phyloP scores from a whole-genome alignment of 169 alveolate species.

The Babesia bovis region DNA sequence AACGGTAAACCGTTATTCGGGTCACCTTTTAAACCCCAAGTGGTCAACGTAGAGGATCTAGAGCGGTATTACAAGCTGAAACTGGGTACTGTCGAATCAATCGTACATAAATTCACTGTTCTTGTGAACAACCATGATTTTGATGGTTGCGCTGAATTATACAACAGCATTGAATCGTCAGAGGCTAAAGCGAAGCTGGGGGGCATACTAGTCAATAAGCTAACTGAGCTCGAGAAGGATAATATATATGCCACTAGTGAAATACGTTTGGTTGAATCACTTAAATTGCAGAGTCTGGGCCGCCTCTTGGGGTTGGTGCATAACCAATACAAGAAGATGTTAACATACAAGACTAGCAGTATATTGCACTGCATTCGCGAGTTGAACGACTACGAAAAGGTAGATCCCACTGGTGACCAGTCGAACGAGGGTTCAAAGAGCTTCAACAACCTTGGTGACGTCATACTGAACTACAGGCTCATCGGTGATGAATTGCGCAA shows the following conservation, averaged over 20 bases:
- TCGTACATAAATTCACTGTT: conserved; percentile 6
- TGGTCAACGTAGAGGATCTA: conserved; percentile 25
- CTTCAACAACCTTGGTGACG: conserved; percentile 60
- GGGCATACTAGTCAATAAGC: conserved; percentile 11
- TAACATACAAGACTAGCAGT: conserved; percentile 55
- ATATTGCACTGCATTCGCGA: conserved; percentile 54
- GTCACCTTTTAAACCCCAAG: conserved; percentile 49
- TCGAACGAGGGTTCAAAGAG: background rate
- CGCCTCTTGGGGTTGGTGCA: conserved; percentile 41
- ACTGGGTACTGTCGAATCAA: conserved; percentile 9
- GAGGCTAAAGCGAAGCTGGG: conserved; percentile 5
- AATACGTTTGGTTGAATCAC: conserved; percentile 26
- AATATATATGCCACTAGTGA: conserved; percentile 38
- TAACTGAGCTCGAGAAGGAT: conserved; percentile 14
- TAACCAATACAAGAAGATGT: conserved; percentile 62
- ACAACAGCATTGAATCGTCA: background rate
- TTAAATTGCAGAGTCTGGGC: conserved; percentile 52
- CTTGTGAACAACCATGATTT: conserved; percentile 33
- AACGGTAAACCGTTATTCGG: conserved; percentile 60
- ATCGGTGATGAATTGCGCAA: conserved; percentile 66
- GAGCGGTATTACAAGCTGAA: conserved; percentile 31
- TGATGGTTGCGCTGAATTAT: conserved; percentile 44
- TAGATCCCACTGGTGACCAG: background rate
- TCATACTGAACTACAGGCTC: conserved; percentile 49
- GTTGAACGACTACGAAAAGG: conserved; percentile 29